These are phyloP conservation scores for Middelhovenomyces tepae DNA, from an alignment of 805 yeast genomes.

Conservation along the genomic window DNA sequence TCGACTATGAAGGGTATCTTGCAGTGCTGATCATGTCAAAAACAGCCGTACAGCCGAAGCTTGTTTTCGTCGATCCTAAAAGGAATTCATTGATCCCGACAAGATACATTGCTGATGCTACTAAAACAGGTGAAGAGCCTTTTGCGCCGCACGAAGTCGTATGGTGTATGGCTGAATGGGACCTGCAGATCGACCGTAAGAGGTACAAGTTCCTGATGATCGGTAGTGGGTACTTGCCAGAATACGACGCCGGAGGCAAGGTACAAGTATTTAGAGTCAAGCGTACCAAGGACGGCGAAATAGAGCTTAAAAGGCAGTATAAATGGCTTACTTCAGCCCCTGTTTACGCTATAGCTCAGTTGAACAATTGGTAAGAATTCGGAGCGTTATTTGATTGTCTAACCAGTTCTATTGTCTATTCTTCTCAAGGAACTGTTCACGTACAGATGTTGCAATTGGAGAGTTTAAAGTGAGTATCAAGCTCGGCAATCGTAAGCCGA, in stretches of 20 bases:
- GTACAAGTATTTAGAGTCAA: slow-evolving; percentile 10
- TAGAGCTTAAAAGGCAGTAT: slow-evolving; percentile 8
- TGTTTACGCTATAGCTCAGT: slow-evolving; percentile 6
- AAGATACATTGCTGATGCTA: too few species aligned
- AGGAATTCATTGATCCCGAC: too few species aligned
- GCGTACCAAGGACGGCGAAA: slow-evolving; percentile 4
- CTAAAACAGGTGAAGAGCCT: too few species aligned
- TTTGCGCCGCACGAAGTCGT: slow-evolving; percentile 12
- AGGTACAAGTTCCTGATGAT: slow-evolving; percentile 11
- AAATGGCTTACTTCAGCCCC: slow-evolving; percentile 6
- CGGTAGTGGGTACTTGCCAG: slow-evolving; percentile 10
- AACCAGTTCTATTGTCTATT: slow-evolving; percentile 6
- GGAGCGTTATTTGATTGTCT: too few species aligned
- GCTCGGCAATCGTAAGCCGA: too few species aligned
- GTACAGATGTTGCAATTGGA: too few species aligned
- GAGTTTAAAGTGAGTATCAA: too few species aligned
- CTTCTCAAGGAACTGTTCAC: too few species aligned
- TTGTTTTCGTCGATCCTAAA: slow-evolving; percentile 4
- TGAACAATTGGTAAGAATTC: too few species aligned
- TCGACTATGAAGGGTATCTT: too few species aligned
- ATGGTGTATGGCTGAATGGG: slow-evolving; percentile 11
- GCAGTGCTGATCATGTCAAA: too few species aligned
- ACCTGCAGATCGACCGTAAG: slow-evolving; percentile 3
- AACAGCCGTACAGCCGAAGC: too few species aligned
- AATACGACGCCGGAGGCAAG: slow-evolving; percentile 5